phyloP scores from a whole-genome alignment of 192 early-diverging fungal genomes.

The Coemansia sp. region DNA sequence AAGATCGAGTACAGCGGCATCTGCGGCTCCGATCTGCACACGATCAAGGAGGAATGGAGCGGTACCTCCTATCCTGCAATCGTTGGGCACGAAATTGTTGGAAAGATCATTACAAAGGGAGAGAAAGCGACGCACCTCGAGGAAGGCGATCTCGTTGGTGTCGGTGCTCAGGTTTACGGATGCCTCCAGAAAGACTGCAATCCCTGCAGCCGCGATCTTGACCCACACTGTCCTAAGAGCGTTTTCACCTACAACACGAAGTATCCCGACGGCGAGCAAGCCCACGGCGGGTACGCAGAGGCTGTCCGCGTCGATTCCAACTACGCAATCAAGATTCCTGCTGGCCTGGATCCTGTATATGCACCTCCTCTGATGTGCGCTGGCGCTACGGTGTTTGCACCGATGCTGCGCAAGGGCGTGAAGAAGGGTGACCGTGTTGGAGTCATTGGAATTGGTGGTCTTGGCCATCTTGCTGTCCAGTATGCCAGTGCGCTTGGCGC shows the following conservation, averaged over 20 bases:
- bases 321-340: conserved; percentile 66
- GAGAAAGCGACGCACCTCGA: conserved; percentile 54
- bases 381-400: conserved; percentile 75
- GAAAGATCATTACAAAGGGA: conserved; percentile 61
- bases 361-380: conserved; percentile 80
- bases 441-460: conserved; percentile 80
- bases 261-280: conserved; percentile 54
- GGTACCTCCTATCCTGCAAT: conserved; percentile 51
- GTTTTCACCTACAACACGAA: conserved; percentile 57
- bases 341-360: conserved; percentile 52
- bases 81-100: conserved; percentile 71
- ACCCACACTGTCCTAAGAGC: conserved; percentile 47
- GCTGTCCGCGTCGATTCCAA: conserved; percentile 59
- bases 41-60: conserved; percentile 61
- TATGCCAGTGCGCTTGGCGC: conserved; percentile 56
- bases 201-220: conserved; percentile 50
- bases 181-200: conserved; percentile 57
- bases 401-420: conserved; percentile 64
- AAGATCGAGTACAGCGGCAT: conserved; percentile 73
- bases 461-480: conserved; percentile 72
- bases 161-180: conserved; percentile 64
- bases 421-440: no score
- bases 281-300: conserved; percentile 61
- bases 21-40: conserved; percentile 79
- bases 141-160: conserved; percentile 64